Evolutionary conservation across 306 rosid species (phyloP), one percentile per base, ranked within the genome.

Genomic region (Pyrus bretschneideri): DNA sequence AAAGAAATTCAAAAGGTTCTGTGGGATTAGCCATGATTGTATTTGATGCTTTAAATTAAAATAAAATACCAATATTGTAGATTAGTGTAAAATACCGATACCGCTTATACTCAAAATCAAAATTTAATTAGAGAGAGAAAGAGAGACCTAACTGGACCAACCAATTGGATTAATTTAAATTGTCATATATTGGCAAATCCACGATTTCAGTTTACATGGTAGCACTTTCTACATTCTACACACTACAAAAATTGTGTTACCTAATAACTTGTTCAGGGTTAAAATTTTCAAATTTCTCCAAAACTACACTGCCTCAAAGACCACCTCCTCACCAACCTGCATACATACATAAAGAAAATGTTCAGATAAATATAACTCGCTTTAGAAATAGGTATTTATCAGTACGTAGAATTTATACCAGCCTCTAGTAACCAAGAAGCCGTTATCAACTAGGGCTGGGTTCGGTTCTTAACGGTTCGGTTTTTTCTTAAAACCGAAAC

Each of bases 221-320:
- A 67, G 65, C 22, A 69, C 44, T 77, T 49, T 67, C 55, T 29
- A 69, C 44, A 82, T 49, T 67, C 76, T 73, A 45, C 63, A 69
- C 25, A 25, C 71, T 63, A 63, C 85, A 78, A 78, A 70, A 74
- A 54, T 68, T 82, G 75, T 73, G 19, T 49, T 17, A 49, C 19
- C 82, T 65, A 69, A 62, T 64, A 44, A 46, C 38, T 59, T 18
- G 9, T 13, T 18, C 4, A 55, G 55, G 49, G 30, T 15, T 30
- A 76, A 46, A 42, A 11, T 6, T 59, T 42, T 78, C 72, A 22
- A 52, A 63, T n/a, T 68, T 30, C 57, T 17, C 18, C 25, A 35
- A n/a, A 54, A 72, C 42, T 21, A 67, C 44, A 22, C 44, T 57
- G 62, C 70, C 63, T 72, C 42, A 14, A 52, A 33, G 55, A 72